Percentiles rank a stretch among this genome's conserved stretches.
These are phyloP conservation scores for Shiraia bambusicola DNA, from an alignment of 2,329 filamentous ascomycete species.

Conservation along the genomic window DNA sequence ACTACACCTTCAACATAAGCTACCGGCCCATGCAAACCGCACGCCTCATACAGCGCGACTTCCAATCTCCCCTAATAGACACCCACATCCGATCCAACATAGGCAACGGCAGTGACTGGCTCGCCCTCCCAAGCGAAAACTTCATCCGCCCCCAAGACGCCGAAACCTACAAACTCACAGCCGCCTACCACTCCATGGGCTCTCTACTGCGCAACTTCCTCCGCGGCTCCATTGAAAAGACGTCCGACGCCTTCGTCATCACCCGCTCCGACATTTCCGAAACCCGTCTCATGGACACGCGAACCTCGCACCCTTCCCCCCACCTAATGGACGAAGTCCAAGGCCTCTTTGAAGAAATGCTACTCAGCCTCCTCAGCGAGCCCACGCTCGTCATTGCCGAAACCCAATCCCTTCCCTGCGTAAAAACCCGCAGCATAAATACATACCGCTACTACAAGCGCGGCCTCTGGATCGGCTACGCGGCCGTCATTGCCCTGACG, in stretches of 20 bases:
- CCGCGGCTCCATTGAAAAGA: conserved; percentile 32
- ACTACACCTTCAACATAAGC: conserved; percentile 39
- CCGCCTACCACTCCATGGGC: conserved; percentile 38
- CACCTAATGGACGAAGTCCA: conserved; percentile 35
- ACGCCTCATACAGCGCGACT: conserved; percentile 28
- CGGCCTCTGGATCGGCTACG: conserved; percentile 42
- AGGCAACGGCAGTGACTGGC: conserved; percentile 14
- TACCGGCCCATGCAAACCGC: conserved; percentile 32
- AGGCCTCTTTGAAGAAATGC: conserved; percentile 40
- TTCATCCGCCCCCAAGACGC: conserved; percentile 29
- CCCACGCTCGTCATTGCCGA: conserved; percentile 32
- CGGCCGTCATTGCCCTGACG: conserved; percentile 33
- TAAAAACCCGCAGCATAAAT: conserved; percentile 28
- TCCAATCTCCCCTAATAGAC: conserved; percentile 31
- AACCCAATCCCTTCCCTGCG: conserved; percentile 25
- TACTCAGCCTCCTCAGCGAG: conserved; percentile 40
- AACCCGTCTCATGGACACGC: conserved; percentile 33
- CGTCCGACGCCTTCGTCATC: conserved; percentile 23
- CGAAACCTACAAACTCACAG: conserved; percentile 33
- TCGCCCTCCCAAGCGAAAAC: conserved; percentile 19
- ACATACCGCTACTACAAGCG: conserved; percentile 36
- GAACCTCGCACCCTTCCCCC: conserved; percentile 29
- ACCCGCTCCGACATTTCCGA: conserved; percentile 40
- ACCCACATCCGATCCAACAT: conserved; percentile 24
- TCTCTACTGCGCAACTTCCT: conserved; percentile 40